Evolutionary conservation across 805 yeast genomes (phyloP).

Genomic region (Candida schatavii): DNA sequence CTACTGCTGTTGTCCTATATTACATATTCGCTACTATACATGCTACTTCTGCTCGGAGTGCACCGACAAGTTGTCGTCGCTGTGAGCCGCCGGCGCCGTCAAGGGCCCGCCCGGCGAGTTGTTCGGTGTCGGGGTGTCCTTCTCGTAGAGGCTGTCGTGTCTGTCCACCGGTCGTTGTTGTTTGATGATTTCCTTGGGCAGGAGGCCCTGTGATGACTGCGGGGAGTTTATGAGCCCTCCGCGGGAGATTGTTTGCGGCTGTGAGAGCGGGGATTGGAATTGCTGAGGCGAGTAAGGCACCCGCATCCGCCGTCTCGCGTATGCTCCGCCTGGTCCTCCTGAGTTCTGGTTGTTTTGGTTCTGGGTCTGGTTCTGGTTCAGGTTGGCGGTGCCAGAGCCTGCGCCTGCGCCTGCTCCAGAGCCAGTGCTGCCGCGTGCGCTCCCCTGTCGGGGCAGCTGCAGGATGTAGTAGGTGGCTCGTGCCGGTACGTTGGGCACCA

Average conservation of each 20-base stretch:
- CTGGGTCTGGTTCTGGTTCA: neutral
- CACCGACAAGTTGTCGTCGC: slow-evolving; percentile 2
- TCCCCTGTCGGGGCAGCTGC: slow-evolving; percentile 1
- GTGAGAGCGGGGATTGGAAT: slow-evolving; percentile 9
- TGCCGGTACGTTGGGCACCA: slow-evolving; percentile 31
- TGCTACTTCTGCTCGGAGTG: slow-evolving; percentile 1
- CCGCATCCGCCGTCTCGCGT: slow-evolving; percentile 10
- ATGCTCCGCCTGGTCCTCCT: neutral
- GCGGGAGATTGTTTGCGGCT: slow-evolving; percentile 13
- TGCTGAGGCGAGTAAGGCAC: slow-evolving; percentile 19
- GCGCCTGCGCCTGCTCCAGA: neutral
- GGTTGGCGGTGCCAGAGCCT: slow-evolving; percentile 1
- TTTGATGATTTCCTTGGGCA: slow-evolving; percentile 28
- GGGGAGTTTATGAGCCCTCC: slow-evolving; percentile 22
- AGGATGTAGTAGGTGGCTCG: slow-evolving; percentile 10
- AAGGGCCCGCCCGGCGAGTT: neutral
- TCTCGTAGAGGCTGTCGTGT: neutral
- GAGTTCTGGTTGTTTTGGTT: neutral
- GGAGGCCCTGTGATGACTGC: slow-evolving; percentile 25
- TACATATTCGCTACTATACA: no score
- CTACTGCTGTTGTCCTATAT: no score
- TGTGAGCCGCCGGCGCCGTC: neutral
- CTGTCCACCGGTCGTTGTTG: slow-evolving; percentile 13
- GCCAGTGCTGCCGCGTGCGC: neutral
- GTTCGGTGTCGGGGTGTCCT: neutral